Conservation (phyloP, 192 early-diverging fungal species). For the Backusella australiensis region DNA sequence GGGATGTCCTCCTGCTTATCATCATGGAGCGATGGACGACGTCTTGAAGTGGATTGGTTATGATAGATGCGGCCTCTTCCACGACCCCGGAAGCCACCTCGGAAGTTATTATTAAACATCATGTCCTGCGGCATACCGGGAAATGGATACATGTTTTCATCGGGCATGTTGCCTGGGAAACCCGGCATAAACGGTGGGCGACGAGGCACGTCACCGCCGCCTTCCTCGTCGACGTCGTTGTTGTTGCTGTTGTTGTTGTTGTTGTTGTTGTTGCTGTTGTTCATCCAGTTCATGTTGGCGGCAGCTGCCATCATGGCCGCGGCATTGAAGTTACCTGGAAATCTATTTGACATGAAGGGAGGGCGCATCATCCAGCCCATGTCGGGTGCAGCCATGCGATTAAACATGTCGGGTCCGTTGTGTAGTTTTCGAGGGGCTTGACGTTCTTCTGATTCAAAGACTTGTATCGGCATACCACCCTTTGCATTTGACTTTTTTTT, state of each 20-base stretch:
- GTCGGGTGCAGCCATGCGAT: not conserved
- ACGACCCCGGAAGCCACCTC: slow-evolving; percentile 4
- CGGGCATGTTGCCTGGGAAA: not conserved
- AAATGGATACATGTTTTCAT: slow-evolving; percentile 4
- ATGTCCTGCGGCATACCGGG: slow-evolving; percentile 13
- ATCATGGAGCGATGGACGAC: not conserved
- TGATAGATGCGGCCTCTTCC: slow-evolving; percentile 18
- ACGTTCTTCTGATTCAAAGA: slow-evolving; percentile 28
- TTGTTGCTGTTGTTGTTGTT: too few relatives aligned
- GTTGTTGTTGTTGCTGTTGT: not conserved
- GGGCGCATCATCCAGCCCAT: slow-evolving; percentile 3
- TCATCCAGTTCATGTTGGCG: slow-evolving; percentile 31
- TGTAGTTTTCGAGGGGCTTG: slow-evolving; percentile 8
- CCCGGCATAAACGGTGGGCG: slow-evolving; percentile 6
- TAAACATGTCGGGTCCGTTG: not conserved
- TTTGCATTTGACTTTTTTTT: not conserved
- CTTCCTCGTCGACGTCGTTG: not conserved
- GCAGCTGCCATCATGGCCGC: slow-evolving; percentile 19
- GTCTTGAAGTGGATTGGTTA: not conserved
- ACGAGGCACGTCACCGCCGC: not conserved
- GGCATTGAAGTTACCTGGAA: slow-evolving; percentile 2
- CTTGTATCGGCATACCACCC: slow-evolving; percentile 28
- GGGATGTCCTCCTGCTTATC: slow-evolving; percentile 7
- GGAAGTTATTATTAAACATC: slow-evolving; percentile 15
- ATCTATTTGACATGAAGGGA: not conserved